Conservation (phyloP, 805 yeast genomes). For the Teunomyces gatunensis region DNA sequence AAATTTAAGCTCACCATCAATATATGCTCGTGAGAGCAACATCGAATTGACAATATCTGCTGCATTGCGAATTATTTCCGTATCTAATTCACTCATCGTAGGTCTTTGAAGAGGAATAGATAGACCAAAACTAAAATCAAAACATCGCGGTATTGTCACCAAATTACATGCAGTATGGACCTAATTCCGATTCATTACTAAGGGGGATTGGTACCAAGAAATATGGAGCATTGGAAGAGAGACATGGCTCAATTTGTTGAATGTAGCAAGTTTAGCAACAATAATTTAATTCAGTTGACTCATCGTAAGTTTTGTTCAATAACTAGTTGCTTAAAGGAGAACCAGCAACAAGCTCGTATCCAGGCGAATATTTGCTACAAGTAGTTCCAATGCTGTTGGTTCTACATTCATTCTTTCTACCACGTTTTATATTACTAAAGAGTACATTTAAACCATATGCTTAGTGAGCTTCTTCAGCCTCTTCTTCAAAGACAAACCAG, state of each 20-base stretch:
- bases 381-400: no score
- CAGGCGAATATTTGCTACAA: neutral
- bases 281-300: no score
- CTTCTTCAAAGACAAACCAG: slow-evolving; percentile 79
- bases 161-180: neutral
- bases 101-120: neutral
- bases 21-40: slow-evolving; percentile 35
- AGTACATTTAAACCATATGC: slow-evolving; percentile 3
- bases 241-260: no score
- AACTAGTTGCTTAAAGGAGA: no score
- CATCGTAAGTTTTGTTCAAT: no score
- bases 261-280: no score
- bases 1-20: slow-evolving; percentile 29
- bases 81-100: slow-evolving; percentile 19
- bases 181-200: neutral
- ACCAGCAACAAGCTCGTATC: neutral
- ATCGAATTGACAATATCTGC: slow-evolving; percentile 35
- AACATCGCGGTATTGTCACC: neutral
- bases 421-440: slow-evolving; percentile 1
- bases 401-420: neutral
- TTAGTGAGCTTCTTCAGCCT: slow-evolving; percentile 54
- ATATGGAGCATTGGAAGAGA: no score
- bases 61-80: slow-evolving; percentile 34
- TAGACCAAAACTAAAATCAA: neutral
- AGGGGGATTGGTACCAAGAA: no score